Evolutionary conservation across 768 basidiomycete species (phyloP).

Genomic region (Postia placenta): DNA sequence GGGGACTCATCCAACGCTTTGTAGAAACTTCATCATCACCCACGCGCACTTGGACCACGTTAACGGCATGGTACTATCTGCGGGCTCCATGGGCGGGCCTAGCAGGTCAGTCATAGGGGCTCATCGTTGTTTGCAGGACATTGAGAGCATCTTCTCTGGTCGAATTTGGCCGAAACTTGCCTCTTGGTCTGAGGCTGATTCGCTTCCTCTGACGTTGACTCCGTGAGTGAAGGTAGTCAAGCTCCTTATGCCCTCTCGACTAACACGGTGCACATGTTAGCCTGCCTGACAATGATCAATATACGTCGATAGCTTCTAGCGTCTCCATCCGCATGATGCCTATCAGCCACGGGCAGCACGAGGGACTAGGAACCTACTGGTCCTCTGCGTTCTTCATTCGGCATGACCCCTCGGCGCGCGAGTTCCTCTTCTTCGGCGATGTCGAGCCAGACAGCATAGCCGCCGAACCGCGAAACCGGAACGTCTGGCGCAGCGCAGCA

Average conservation of each 20-base stretch:
- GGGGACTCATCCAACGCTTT: not conserved
- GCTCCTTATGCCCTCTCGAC: conserved; percentile 4
- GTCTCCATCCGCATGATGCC: conserved; percentile 64
- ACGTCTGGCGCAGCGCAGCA: conserved; percentile 82
- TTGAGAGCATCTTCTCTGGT: conserved; percentile 71
- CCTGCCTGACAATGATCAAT: conserved; percentile 45
- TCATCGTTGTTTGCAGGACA: conserved; percentile 54
- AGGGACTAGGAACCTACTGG: conserved; percentile 49
- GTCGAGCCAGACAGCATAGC: conserved; percentile 82
- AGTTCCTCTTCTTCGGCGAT: conserved; percentile 94
- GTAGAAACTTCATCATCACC: conserved; percentile 77
- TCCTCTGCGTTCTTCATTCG: conserved; percentile 85
- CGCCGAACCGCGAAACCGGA: conserved; percentile 48
- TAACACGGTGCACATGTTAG: conserved; percentile 26
- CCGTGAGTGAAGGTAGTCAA: conserved; percentile 42
- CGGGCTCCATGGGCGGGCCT: conserved; percentile 63
- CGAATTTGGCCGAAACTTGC: conserved; percentile 85
- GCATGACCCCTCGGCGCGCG: conserved; percentile 50
- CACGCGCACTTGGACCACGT: conserved; percentile 93
- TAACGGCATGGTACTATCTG: conserved; percentile 73
- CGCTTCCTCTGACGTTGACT: conserved; percentile 56
- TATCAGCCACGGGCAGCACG: conserved; percentile 65
- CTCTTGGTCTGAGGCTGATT: conserved; percentile 58
- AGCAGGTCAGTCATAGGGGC: conserved; percentile 61
- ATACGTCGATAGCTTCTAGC: conserved; percentile 44